Conservation (phyloP, 495 filamentous ascomycete species). For the Clavariopsis aquatica region DNA sequence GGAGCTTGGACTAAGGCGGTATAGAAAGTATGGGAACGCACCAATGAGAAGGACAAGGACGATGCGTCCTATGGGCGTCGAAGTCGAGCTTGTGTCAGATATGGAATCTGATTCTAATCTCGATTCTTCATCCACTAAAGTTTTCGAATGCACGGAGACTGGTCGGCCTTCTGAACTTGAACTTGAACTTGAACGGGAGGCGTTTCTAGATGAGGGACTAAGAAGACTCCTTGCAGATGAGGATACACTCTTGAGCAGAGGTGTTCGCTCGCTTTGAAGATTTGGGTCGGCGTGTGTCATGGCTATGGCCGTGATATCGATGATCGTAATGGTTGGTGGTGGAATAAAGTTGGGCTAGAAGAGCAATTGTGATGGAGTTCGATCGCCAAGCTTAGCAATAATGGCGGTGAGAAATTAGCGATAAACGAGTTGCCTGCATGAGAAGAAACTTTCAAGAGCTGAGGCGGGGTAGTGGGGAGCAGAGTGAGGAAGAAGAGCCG, state of each 20-base stretch:
- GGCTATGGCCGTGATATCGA: background rate
- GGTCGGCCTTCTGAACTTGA: background rate
- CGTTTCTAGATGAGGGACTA: conserved; percentile 6
- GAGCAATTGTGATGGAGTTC: no score
- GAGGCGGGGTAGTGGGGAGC: no score
- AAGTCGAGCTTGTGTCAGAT: background rate
- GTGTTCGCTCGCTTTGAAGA: background rate
- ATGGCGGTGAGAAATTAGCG: no score
- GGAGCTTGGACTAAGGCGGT: no score
- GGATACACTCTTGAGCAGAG: conserved; percentile 1
- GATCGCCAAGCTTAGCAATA: no score
- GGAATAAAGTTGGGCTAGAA: no score
- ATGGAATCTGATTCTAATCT: background rate
- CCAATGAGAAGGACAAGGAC: conserved; percentile 22
- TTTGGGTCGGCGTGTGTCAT: background rate
- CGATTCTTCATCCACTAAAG: conserved; percentile 14
- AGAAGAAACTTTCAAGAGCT: no score
- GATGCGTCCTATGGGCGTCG: conserved; percentile 19
- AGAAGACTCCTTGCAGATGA: conserved; percentile 6
- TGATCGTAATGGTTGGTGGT: background rate
- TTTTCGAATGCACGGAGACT: background rate
- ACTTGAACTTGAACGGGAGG: background rate
- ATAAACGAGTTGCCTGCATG: no score
- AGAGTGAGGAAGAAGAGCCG: background rate
- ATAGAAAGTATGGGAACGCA: background rate